Percentiles rank a stretch among this genome's conserved stretches.
Conservation (phyloP, 1,284 basidiomycete species). For the Cystobasidium slooffiae region DNA sequence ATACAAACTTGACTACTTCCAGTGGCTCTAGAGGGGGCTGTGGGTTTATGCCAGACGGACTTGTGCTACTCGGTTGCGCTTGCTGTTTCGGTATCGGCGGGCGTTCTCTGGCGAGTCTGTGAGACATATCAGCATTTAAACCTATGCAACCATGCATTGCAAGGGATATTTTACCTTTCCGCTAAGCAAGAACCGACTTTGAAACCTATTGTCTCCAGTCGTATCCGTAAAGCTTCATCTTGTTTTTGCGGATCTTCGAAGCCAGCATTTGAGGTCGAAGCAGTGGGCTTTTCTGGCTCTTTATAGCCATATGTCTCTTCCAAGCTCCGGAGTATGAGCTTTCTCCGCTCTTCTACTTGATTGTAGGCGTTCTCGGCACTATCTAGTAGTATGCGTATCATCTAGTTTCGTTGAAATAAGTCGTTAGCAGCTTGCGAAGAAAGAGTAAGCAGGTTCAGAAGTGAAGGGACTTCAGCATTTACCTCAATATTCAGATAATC, state of each 20-base stretch:
- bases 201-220: constrained; percentile 49
- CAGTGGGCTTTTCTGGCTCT: neutral
- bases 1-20: constrained; percentile 53
- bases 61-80: constrained; percentile 7
- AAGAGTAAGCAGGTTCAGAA: neutral
- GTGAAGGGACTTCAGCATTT: neutral
- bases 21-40: constrained; percentile 46
- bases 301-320: constrained; percentile 19
- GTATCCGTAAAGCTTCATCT: constrained; percentile 45
- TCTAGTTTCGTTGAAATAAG: constrained; percentile 37
- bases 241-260: constrained; percentile 1
- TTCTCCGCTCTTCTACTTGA: constrained; percentile 44
- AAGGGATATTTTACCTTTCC: constrained; percentile 46
- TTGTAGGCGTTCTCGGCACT: constrained; percentile 52
- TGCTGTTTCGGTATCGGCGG: constrained; percentile 36
- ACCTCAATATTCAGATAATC: constrained; percentile 49
- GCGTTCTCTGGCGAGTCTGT: constrained; percentile 33
- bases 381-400: constrained; percentile 64
- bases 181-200: constrained; percentile 48
- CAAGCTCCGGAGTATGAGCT: constrained; percentile 43
- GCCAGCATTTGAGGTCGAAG: neutral
- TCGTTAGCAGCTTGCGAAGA: neutral
- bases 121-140: neutral
- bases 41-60: neutral
- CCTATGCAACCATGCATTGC: neutral